Evolutionary conservation across 2,329 filamentous ascomycete genomes (phyloP).

Genomic region (Ophiostoma piceae): DNA sequence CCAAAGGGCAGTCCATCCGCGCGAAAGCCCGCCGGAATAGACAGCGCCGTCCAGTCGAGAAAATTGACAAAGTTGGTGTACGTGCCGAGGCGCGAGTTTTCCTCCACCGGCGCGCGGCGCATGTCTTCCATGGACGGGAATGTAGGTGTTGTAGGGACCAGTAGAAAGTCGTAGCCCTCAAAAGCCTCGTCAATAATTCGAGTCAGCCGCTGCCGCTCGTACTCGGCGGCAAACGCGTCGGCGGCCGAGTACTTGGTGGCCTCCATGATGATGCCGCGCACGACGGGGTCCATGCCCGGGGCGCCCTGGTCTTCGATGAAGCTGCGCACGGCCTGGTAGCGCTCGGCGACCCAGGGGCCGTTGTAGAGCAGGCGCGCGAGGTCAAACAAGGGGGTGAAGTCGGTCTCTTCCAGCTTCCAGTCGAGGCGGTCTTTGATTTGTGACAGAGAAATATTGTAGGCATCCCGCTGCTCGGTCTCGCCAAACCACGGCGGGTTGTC

Average conservation of each 20-base stretch:
- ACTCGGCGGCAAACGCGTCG: conserved; percentile 42
- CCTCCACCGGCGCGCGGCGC: conserved; percentile 45
- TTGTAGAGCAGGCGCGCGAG: conserved; percentile 52
- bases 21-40: conserved; percentile 46
- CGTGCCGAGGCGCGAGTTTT: conserved; percentile 50
- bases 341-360: conserved; percentile 53
- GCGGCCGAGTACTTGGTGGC: conserved; percentile 40
- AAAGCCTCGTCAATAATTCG: conserved; percentile 40
- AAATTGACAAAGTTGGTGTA: conserved; percentile 60
- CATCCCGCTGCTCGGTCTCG: conserved; percentile 34
- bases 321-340: conserved; percentile 47
- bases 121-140: conserved; percentile 50
- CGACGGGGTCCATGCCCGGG: conserved; percentile 36
- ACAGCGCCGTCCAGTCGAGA: conserved; percentile 50
- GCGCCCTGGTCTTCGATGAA: conserved; percentile 38
- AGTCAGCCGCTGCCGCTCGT: conserved; percentile 38
- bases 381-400: conserved; percentile 47
- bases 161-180: conserved; percentile 38
- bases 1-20: conserved; percentile 37
- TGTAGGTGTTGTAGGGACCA: conserved; percentile 54
- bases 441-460: conserved; percentile 40
- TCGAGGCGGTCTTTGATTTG: conserved; percentile 37
- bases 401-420: conserved; percentile 40
- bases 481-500: conserved; percentile 38
- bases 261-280: conserved; percentile 37